Percentiles rank a stretch among this genome's conserved stretches.
These are phyloP conservation scores for Litchi chinensis DNA, from an alignment of 345 rosid species.

Conservation along the genomic window DNA sequence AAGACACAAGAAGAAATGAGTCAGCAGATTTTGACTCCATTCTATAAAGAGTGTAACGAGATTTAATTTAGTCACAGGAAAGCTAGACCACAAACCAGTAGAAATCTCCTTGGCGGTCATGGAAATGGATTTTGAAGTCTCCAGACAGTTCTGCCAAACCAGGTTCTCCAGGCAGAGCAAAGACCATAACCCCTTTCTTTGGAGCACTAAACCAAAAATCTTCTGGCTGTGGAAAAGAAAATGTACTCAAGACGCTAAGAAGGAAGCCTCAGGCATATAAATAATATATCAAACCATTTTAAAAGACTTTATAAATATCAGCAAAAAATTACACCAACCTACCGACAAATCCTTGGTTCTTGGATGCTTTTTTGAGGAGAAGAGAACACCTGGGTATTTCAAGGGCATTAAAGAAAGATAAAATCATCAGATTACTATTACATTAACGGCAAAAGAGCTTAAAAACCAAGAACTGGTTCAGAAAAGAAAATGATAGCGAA, in stretches of 20 bases:
- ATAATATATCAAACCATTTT: background rate
- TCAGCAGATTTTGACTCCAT: constrained; percentile 4
- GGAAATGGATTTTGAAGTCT: constrained; percentile 85
- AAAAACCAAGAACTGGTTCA: background rate
- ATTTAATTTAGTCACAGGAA: background rate
- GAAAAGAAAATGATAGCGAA: background rate
- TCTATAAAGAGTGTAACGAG: constrained; percentile 6
- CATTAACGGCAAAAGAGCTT: background rate
- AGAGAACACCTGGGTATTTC: constrained; percentile 62
- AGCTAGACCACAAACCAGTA: constrained; percentile 61
- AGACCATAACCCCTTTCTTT: constrained; percentile 87
- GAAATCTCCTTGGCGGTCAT: constrained; percentile 92
- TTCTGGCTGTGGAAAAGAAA: constrained; percentile 57
- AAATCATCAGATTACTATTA: background rate
- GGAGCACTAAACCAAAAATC: constrained; percentile 91
- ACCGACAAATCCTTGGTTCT: constrained; percentile 77
- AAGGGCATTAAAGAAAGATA: constrained; percentile 6
- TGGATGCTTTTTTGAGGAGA: constrained; percentile 76
- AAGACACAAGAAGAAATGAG: constrained; percentile 16
- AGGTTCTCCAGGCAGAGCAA: constrained; percentile 88
- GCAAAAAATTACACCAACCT: constrained; percentile 31
- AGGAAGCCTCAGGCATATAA: background rate
- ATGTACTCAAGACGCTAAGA: background rate
- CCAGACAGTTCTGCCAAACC: constrained; percentile 78
- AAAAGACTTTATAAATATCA: background rate